A percentile compares a stretch with the other conserved stretches of the same genome.
Evolutionary conservation across 2,329 filamentous ascomycete species (phyloP).

Genomic region (Trichoderma pleuroti): DNA sequence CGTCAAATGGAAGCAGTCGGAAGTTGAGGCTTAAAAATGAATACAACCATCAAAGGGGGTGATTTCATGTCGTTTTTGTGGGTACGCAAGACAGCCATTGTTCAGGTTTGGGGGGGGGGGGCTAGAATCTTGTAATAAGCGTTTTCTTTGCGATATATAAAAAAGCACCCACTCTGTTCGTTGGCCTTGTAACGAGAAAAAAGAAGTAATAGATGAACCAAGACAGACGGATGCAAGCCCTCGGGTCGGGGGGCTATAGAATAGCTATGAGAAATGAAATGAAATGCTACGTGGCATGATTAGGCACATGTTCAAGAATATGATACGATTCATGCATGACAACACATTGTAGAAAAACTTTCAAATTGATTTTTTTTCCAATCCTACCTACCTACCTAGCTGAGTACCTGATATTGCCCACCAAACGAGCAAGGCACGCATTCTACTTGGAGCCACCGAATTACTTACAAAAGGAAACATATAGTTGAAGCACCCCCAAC

Average conservation of each 20-base stretch:
- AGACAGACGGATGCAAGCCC: neutral
- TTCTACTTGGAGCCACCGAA: neutral
- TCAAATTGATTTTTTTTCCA: neutral
- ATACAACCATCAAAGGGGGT: neutral
- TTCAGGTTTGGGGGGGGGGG: neutral
- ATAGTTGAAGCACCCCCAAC: neutral
- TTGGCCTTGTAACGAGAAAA: neutral
- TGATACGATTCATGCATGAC: neutral
- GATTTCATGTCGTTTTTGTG: neutral
- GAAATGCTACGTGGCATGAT: neutral
- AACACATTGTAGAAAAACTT: neutral
- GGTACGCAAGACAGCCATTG: neutral
- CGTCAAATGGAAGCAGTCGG: slow-evolving; percentile 60
- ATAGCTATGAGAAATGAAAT: slow-evolving; percentile 10
- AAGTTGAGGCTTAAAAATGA: slow-evolving; percentile 58
- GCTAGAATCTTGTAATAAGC: neutral
- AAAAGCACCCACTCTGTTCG: neutral
- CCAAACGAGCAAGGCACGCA: neutral
- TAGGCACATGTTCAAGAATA: neutral
- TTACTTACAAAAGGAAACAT: neutral
- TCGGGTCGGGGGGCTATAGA: neutral
- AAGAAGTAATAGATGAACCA: neutral
- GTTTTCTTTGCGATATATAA: slow-evolving; percentile 5
- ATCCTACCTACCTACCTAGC: neutral
- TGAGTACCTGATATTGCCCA: neutral